Conservation (phyloP, 257 asterid genomes). For the Ajuga chamaepitys region DNA sequence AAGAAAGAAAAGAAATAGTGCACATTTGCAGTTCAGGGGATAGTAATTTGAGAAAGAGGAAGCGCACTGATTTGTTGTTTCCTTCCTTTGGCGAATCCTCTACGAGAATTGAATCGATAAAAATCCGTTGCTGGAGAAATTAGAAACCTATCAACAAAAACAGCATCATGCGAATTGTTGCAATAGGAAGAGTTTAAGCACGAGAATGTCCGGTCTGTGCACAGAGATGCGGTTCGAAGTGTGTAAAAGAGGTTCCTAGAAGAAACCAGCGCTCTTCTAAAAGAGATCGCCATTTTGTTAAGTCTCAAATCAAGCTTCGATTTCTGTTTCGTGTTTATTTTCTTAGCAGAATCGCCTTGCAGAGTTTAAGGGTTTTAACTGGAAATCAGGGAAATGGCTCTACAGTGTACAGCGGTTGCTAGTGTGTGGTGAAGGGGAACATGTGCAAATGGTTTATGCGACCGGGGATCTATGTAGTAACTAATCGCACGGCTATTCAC, state of each 20-base stretch:
- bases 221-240: conserved; percentile 31
- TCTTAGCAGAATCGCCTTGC: too few relatives aligned
- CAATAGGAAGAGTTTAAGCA: conserved; percentile 18
- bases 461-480: too few relatives aligned
- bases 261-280: conserved; percentile 51
- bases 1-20: background rate
- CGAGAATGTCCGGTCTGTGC: conserved; percentile 25
- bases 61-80: conserved; percentile 40
- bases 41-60: background rate
- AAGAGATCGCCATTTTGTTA: conserved; percentile 47
- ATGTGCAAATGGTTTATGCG: too few relatives aligned
- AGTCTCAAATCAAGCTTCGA: conserved; percentile 4
- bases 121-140: conserved; percentile 15
- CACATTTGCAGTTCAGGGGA: conserved; percentile 1
- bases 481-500: too few relatives aligned
- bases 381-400: too few relatives aligned
- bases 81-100: conserved; percentile 76
- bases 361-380: background rate
- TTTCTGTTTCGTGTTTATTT: background rate
- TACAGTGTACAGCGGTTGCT: too few relatives aligned
- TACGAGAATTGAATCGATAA: conserved; percentile 24
- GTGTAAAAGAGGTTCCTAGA: conserved; percentile 26
- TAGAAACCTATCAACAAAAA: conserved; percentile 13
- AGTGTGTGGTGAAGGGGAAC: too few relatives aligned
- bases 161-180: conserved; percentile 19